Evolutionary conservation across 495 filamentous ascomycete genomes (phyloP).

Genomic region (Neurospora sp.): DNA sequence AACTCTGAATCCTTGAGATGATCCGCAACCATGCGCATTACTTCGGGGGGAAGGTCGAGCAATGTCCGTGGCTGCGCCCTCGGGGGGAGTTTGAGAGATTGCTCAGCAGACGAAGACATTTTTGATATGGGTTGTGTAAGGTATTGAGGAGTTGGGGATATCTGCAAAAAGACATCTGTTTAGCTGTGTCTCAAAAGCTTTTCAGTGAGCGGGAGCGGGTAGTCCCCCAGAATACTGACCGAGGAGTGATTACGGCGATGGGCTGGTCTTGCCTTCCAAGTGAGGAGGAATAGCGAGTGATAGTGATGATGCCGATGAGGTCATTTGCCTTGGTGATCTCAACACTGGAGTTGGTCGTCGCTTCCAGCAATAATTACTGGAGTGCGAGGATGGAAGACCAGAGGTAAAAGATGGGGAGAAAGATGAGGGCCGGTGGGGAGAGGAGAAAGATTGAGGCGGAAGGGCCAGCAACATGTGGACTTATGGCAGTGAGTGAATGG

Average conservation of each 20-base stretch:
- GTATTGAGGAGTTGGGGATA: background rate
- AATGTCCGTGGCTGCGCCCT: background rate
- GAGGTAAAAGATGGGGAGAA: background rate
- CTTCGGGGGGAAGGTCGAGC: background rate
- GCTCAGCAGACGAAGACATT: background rate
- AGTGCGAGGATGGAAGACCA: background rate
- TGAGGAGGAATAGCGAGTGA: background rate
- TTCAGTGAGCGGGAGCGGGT: too few species aligned
- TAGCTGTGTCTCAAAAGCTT: background rate
- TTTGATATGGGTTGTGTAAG: background rate
- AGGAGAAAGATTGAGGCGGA: background rate
- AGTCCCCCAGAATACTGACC: background rate
- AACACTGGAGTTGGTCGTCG: background rate
- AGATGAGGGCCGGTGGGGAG: background rate
- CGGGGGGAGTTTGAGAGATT: background rate
- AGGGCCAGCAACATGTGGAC: background rate
- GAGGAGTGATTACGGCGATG: background rate
- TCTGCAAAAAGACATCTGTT: background rate
- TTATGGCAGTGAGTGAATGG: background rate
- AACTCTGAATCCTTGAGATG: background rate
- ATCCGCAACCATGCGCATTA: background rate
- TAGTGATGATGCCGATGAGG: background rate
- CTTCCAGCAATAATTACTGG: background rate
- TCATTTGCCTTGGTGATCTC: background rate
- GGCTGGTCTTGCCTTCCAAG: background rate